phyloP scores from a whole-genome alignment of 2,329 filamentous ascomycete genomes.

The Rhytidhysteron rufulum region DNA sequence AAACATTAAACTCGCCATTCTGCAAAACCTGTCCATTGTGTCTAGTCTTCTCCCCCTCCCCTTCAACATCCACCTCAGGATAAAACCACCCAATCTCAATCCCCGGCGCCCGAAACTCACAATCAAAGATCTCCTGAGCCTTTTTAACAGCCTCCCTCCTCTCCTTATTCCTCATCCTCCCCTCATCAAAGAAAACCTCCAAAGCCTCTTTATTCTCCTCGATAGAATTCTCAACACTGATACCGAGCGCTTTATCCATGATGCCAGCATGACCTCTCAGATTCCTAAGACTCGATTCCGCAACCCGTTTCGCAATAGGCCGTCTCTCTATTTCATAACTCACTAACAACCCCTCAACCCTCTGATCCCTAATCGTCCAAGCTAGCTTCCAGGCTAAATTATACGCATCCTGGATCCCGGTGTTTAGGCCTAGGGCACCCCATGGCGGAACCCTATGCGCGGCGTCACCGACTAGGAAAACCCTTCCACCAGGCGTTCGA shows the following conservation, averaged over 20 bases:
- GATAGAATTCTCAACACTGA: constrained; percentile 13
- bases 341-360: constrained; percentile 14
- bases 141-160: constrained; percentile 18
- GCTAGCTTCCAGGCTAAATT: constrained; percentile 39
- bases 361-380: constrained; percentile 16
- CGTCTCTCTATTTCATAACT: constrained; percentile 34
- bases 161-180: constrained; percentile 10
- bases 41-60: constrained; percentile 11
- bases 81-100: constrained; percentile 36
- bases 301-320: constrained; percentile 28
- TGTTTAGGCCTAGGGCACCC: constrained; percentile 36
- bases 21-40: constrained; percentile 19
- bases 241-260: constrained; percentile 31
- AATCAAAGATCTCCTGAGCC: constrained; percentile 24
- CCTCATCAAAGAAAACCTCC: constrained; percentile 19
- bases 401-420: constrained; percentile 35
- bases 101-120: constrained; percentile 31
- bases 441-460: constrained; percentile 36
- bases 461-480: constrained; percentile 36
- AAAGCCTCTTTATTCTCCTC: constrained; percentile 20
- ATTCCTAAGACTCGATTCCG: constrained; percentile 23
- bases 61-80: constrained; percentile 15
- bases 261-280: constrained; percentile 21
- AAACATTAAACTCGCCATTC: constrained; percentile 11
- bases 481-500: constrained; percentile 5